Evolutionary conservation across 2,329 filamentous ascomycete species (phyloP).

Genomic region (Fusarium pininemorale): DNA sequence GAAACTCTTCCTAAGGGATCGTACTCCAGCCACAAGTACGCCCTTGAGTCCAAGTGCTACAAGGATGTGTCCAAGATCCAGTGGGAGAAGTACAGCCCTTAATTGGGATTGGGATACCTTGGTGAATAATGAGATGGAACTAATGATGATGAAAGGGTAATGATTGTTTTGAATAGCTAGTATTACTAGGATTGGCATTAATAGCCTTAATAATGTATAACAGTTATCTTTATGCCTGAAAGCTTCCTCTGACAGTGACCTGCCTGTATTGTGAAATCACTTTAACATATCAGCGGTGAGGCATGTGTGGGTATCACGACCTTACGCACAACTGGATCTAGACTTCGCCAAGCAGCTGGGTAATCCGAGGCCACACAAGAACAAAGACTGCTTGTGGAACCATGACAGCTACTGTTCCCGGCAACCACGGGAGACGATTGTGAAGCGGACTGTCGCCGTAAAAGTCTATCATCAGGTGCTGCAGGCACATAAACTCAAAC

Average conservation of each 20-base stretch:
- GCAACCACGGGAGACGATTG: neutral
- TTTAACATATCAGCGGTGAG: constrained; percentile 8
- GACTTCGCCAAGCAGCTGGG: constrained; percentile 4
- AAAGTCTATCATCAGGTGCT: constrained; percentile 4
- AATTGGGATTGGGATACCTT: neutral
- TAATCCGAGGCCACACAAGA: neutral
- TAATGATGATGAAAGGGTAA: constrained; percentile 32
- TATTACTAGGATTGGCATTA: constrained; percentile 16
- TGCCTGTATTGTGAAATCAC: neutral
- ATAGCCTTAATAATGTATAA: constrained; percentile 32
- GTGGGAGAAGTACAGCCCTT: constrained; percentile 40
- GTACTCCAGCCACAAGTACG: constrained; percentile 52
- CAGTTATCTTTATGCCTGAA: neutral
- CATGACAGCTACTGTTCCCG: neutral
- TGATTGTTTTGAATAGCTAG: constrained; percentile 24
- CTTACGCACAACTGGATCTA: neutral
- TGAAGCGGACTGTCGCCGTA: neutral
- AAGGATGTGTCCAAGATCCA: constrained; percentile 47
- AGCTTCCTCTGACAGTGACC: neutral
- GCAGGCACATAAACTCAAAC: constrained; percentile 23
- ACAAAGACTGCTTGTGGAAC: constrained; percentile 6
- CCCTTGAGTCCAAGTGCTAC: constrained; percentile 52
- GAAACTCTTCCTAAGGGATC: constrained; percentile 49
- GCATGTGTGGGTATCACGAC: constrained; percentile 1
- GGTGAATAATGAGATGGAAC: constrained; percentile 2